Base-by-base conservation (phyloP, 2,329 filamentous ascomycete species). In the Xylaria digitata region DNA sequence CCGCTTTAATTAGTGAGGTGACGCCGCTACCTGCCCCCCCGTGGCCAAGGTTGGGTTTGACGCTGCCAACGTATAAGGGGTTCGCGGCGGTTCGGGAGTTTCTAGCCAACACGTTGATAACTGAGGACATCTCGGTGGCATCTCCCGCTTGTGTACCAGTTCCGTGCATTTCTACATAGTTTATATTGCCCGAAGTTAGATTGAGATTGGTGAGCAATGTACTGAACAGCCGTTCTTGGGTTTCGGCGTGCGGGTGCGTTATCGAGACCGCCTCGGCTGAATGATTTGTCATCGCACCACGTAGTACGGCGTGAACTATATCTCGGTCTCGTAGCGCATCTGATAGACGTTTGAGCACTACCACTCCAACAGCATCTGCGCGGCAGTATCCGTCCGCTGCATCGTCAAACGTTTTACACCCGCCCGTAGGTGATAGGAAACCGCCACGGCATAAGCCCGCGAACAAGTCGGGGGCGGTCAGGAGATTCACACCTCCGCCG, bases 111-210 rank as follows among this genome's bases (percentile, higher is more conserved):
- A 85, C 81, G 40, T 86, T 83, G 23, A 83, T 81, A 54, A 91
- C 87, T 0, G 86, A 88, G 1, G 82, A 82, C 83, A 89, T 88
- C 76, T 92, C 89, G 86, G 85, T 19, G 1, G 84, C 85, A 74
- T 93, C 90, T 66, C 90, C 90, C 37, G 88, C 90, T 74, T 92
- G 89, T 1, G 89, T 92, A 49, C 89, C 89, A 2, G 89, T 92
- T 5, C 89, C 89, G 74, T 92, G 89, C 83, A 90, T 87, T 74
- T 92, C 89, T 5, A 90, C 86, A 71, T 89, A 90, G 71, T 83
- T 83, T 60, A 92, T 83, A 49, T 88, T 71, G 69, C 71, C 73
- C 4, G 55, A 77, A 72, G 89, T 84, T 26, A 91, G 79, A 49
- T 85, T 85, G 46, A 87, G 84, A 45, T 87, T 82, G 43, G 83